Evolutionary conservation across 108 stramenopile genomes (phyloP).

Genomic region (Stephanodiscus minutulus): DNA sequence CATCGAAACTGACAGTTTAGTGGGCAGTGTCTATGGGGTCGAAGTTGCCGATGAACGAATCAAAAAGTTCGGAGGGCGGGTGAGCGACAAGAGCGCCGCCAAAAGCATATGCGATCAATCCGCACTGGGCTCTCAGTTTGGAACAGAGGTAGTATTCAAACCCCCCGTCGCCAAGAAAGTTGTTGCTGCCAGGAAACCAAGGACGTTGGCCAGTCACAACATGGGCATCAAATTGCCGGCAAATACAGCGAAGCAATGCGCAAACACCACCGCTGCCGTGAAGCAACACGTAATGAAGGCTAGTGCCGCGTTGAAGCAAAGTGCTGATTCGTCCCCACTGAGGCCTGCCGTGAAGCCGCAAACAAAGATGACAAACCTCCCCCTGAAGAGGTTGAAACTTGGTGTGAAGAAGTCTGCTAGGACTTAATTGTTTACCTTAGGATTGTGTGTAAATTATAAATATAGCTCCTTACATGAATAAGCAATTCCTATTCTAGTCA

Average conservation of each 20-base stretch:
- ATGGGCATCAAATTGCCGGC: slow-evolving; percentile 4
- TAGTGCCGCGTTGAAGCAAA: neutral
- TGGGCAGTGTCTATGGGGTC: slow-evolving; percentile 2
- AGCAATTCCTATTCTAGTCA: too few relatives aligned
- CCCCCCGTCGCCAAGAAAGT: neutral
- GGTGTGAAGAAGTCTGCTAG: slow-evolving; percentile 20
- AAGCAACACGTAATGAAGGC: slow-evolving; percentile 1
- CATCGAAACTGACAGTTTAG: slow-evolving; percentile 8
- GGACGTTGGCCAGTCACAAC: slow-evolving; percentile 20
- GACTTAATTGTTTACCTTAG: neutral
- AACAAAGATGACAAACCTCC: neutral
- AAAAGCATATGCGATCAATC: slow-evolving; percentile 9
- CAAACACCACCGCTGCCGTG: neutral
- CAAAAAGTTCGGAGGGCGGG: neutral
- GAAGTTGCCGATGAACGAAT: slow-evolving; percentile 5
- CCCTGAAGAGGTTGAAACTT: slow-evolving; percentile 20
- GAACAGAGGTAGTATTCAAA: slow-evolving; percentile 20
- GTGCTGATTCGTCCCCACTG: neutral
- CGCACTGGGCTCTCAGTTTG: slow-evolving; percentile 20
- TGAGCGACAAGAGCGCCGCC: neutral
- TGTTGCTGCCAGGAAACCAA: slow-evolving; percentile 10
- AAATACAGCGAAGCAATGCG: neutral
- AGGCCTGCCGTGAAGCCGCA: slow-evolving; percentile 3
- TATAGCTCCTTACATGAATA: neutral
- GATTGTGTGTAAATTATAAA: neutral